Conservation (phyloP, 192 early-diverging fungal species). For the Mortierella hygrophila region DNA sequence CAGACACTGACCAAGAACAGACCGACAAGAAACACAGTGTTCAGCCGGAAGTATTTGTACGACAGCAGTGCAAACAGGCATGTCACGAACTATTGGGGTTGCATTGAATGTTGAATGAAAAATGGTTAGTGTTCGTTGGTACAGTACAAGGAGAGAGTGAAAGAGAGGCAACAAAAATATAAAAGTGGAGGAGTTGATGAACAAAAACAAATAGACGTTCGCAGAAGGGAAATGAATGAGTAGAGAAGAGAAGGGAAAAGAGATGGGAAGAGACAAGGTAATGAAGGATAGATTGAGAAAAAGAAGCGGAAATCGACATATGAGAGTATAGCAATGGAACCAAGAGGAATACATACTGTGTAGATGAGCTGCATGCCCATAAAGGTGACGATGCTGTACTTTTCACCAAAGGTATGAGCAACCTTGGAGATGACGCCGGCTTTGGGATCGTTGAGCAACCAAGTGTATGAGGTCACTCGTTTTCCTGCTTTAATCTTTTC, state of each 20-base stretch:
- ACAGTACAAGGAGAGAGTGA: background rate
- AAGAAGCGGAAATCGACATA: too few relatives aligned
- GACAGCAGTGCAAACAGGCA: slow-evolving; percentile 61
- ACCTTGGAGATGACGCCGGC: slow-evolving; percentile 55
- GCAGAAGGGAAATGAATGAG: too few relatives aligned
- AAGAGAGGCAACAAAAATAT: background rate
- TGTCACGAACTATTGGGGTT: slow-evolving; percentile 39
- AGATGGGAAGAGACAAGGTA: background rate
- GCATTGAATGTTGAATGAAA: background rate
- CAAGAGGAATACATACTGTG: slow-evolving; percentile 40
- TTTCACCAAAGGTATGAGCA: slow-evolving; percentile 61
- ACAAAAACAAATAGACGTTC: too few relatives aligned
- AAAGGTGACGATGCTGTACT: slow-evolving; percentile 70
- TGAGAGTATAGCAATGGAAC: background rate
- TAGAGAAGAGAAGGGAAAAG: background rate
- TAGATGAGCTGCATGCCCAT: slow-evolving; percentile 71
- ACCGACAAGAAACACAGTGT: slow-evolving; percentile 65
- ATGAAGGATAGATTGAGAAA: too few relatives aligned
- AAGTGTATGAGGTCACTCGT: slow-evolving; percentile 72
- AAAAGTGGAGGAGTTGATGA: too few relatives aligned
- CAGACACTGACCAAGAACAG: slow-evolving; percentile 70
- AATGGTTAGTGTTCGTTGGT: background rate
- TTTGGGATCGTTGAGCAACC: slow-evolving; percentile 66
- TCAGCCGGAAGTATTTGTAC: slow-evolving; percentile 66
- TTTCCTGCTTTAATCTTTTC: slow-evolving; percentile 52